Conservation (phyloP, 345 rosid species). For the Triadica sebifera region DNA sequence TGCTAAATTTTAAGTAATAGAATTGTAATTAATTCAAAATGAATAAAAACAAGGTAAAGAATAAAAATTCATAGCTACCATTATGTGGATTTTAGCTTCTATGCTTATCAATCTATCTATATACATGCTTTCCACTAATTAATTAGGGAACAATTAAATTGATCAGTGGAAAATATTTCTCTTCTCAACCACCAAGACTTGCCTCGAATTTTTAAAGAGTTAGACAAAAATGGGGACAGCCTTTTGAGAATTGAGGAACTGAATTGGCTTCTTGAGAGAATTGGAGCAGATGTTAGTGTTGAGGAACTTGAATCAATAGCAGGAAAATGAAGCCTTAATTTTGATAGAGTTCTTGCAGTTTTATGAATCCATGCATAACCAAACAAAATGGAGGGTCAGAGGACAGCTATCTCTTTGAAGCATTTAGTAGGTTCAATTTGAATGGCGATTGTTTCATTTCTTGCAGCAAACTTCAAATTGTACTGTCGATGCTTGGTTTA, state of each 20-base stretch:
- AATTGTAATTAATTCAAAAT: no score
- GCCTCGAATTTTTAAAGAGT: slow-evolving; percentile 47
- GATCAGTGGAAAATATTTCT: slow-evolving; percentile 25
- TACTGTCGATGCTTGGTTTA: slow-evolving; percentile 52
- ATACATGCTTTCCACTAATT: no score
- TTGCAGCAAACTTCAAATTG: slow-evolving; percentile 55
- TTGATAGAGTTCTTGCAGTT: slow-evolving; percentile 53
- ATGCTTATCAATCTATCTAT: no score
- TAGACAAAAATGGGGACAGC: slow-evolving; percentile 68
- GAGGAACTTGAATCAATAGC: slow-evolving; percentile 49
- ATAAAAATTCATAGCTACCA: no score
- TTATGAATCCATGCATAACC: slow-evolving; percentile 43
- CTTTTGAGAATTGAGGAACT: slow-evolving; percentile 60
- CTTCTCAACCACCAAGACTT: slow-evolving; percentile 42
- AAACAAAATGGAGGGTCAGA: slow-evolving; percentile 9
- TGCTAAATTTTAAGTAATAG: no score
- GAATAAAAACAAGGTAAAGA: no score
- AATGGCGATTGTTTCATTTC: slow-evolving; percentile 67
- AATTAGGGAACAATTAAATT: neutral
- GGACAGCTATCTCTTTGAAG: slow-evolving; percentile 31
- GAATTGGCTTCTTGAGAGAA: slow-evolving; percentile 53
- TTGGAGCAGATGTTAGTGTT: slow-evolving; percentile 29
- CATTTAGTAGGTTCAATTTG: slow-evolving; percentile 58
- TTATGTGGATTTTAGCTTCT: no score
- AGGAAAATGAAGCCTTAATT: slow-evolving; percentile 51